A percentile compares a stretch with the other conserved stretches of the same genome.
Evolutionary conservation across 1,284 basidiomycete species (phyloP).

Genomic region (Baeospora myosura): DNA sequence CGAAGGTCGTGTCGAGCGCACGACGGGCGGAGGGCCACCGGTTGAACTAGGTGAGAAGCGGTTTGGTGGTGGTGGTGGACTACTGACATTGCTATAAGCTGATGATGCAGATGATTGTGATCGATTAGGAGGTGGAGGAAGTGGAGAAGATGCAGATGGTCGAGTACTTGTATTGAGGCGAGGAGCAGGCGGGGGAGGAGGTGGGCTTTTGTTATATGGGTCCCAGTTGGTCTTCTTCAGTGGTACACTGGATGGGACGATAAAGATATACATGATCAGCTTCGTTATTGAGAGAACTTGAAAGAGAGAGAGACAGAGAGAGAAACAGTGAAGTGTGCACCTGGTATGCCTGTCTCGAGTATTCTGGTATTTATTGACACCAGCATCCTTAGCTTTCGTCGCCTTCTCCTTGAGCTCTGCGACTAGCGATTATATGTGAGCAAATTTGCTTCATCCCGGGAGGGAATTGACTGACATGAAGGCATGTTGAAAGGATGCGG

Average conservation of each 20-base stretch:
- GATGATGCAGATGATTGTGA: constrained; percentile 15
- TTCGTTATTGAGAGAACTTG: neutral
- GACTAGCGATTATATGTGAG: too few relatives aligned
- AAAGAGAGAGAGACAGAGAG: constrained; percentile 1
- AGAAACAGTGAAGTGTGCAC: constrained; percentile 24
- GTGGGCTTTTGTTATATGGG: constrained; percentile 36
- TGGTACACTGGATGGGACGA: constrained; percentile 30
- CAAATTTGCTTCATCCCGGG: too few relatives aligned
- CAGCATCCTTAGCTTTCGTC: constrained; percentile 46
- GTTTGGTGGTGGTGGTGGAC: constrained; percentile 10
- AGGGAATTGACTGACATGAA: too few relatives aligned
- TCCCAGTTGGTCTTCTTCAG: constrained; percentile 58
- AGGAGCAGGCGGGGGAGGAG: constrained; percentile 40
- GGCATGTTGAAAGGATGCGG: too few relatives aligned
- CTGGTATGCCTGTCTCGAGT: constrained; percentile 52
- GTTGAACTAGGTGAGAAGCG: constrained; percentile 16
- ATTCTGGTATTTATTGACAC: constrained; percentile 43
- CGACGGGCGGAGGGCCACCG: constrained; percentile 17
- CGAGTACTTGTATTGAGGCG: constrained; percentile 25
- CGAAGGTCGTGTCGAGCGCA: constrained; percentile 10
- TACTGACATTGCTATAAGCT: constrained; percentile 12
- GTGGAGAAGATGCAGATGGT: constrained; percentile 16
- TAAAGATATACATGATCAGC: neutral
- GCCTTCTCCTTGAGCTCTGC: constrained; percentile 62
- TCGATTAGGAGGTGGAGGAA: constrained; percentile 20